phyloP scores from a whole-genome alignment of 352 stramenopile species.

The Globisporangium perplexum region DNA sequence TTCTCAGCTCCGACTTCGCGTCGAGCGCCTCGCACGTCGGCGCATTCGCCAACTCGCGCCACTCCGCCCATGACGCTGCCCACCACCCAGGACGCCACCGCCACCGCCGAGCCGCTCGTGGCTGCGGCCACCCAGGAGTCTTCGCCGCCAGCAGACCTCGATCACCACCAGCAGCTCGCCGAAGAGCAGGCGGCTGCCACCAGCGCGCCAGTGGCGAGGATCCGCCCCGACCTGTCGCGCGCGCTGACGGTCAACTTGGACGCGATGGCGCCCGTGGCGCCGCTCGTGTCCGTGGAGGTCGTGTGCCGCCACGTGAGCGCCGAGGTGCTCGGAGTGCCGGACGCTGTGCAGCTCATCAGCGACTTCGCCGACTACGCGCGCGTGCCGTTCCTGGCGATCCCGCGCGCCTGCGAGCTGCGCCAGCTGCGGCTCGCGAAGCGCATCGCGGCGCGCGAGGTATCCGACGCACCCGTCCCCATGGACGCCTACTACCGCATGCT shows the following conservation, averaged over 20 bases:
- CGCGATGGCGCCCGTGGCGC: not conserved
- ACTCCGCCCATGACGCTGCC: not conserved
- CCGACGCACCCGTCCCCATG: not conserved
- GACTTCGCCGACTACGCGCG: conserved; percentile 4
- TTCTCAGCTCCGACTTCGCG: too few relatives aligned
- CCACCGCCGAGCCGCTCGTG: too few relatives aligned
- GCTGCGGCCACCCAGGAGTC: not conserved
- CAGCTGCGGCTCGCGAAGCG: conserved; percentile 3
- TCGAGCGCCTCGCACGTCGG: too few relatives aligned
- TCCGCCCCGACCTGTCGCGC: not conserved
- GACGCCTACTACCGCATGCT: not conserved
- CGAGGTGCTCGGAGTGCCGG: not conserved
- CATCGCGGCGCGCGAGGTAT: not conserved
- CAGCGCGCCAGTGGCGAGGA: too few relatives aligned
- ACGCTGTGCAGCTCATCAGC: conserved; percentile 9
- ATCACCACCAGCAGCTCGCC: not conserved
- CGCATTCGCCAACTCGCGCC: not conserved
- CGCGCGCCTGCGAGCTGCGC: not conserved
- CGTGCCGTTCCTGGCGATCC: not conserved
- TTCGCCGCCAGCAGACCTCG: not conserved
- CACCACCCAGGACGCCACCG: too few relatives aligned
- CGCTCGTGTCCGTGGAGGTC: not conserved
- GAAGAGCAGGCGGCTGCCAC: not conserved
- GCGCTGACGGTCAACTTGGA: not conserved
- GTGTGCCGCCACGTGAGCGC: conserved; percentile 3